Percentiles rank a stretch among this genome's conserved stretches.
Evolutionary conservation across 495 filamentous ascomycete genomes (phyloP).

Genomic region (Halenospora varia): DNA sequence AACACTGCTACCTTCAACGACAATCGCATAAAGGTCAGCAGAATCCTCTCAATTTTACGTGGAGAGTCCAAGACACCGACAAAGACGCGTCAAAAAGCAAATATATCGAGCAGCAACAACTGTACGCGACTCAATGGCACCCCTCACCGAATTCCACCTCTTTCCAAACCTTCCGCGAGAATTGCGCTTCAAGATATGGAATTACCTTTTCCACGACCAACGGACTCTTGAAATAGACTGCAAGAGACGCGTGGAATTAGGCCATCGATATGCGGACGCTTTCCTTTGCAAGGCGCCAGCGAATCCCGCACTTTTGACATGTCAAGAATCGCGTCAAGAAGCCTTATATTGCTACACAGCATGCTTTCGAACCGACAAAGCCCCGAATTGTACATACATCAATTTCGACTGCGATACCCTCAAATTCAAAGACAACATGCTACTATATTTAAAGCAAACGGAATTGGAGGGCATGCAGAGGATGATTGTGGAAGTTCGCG

Average conservation of each 20-base stretch:
- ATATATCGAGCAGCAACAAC: too few relatives aligned
- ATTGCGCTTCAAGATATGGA: conserved; percentile 21
- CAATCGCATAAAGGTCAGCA: too few relatives aligned
- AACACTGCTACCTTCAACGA: too few relatives aligned
- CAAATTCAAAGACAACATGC: background rate
- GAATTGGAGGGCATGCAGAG: conserved; percentile 2
- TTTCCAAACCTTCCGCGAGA: conserved; percentile 20
- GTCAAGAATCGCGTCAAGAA: conserved; percentile 12
- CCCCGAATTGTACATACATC: conserved; percentile 5
- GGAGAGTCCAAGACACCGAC: too few relatives aligned
- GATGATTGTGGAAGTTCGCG: conserved; percentile 10
- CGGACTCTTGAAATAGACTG: conserved; percentile 4
- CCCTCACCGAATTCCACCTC: conserved; percentile 5
- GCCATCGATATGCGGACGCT: background rate
- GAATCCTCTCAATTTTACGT: too few relatives aligned
- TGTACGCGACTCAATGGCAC: too few relatives aligned
- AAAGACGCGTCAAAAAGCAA: background rate
- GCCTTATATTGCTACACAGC: conserved; percentile 5
- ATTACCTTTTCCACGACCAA: background rate
- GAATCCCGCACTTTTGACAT: background rate
- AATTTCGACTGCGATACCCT: conserved; percentile 6
- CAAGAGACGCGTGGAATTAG: background rate
- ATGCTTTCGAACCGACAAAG: conserved; percentile 5
- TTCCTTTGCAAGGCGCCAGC: background rate
- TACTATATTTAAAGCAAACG: conserved; percentile 1